These are phyloP conservation scores for Candida hispaniensis DNA, from an alignment of 805 yeast species.

Conservation along the genomic window DNA sequence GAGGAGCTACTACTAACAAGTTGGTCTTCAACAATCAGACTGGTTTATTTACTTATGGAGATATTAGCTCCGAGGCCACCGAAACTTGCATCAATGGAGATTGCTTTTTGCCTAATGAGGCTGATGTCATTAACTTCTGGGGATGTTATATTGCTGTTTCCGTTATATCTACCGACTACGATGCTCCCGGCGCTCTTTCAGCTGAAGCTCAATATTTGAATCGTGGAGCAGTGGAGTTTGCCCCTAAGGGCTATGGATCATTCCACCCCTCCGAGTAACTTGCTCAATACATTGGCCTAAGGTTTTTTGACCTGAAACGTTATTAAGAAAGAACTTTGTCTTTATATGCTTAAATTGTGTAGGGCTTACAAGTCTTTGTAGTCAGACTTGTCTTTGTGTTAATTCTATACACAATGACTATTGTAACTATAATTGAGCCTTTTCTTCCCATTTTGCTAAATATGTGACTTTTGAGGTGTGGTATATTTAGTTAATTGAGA, in stretches of 20 bases:
- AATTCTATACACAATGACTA: no score
- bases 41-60: constrained; percentile 10
- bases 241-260: constrained; percentile 13
- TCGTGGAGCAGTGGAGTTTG: constrained; percentile 13
- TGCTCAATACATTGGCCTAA: no score
- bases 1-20: constrained; percentile 10
- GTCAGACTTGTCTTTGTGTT: no score
- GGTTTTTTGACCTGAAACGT: no score
- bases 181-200: constrained; percentile 10
- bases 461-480: no score
- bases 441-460: no score
- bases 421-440: no score
- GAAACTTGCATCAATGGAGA: constrained; percentile 10
- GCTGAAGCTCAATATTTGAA: constrained; percentile 14
- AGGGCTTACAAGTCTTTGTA: no score
- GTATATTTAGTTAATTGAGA: no score
- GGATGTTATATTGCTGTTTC: constrained; percentile 12
- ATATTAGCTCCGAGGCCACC: constrained; percentile 9
- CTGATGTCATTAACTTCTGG: constrained; percentile 12
- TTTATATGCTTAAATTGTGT: no score
- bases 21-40: constrained; percentile 11
- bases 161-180: constrained; percentile 9
- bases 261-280: no score
- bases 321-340: no score
- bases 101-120: constrained; percentile 13